Percentiles rank a stretch among this genome's conserved stretches.
phyloP scores from a whole-genome alignment of 169 alveolate genomes.

The Toxoplasma gondii region DNA sequence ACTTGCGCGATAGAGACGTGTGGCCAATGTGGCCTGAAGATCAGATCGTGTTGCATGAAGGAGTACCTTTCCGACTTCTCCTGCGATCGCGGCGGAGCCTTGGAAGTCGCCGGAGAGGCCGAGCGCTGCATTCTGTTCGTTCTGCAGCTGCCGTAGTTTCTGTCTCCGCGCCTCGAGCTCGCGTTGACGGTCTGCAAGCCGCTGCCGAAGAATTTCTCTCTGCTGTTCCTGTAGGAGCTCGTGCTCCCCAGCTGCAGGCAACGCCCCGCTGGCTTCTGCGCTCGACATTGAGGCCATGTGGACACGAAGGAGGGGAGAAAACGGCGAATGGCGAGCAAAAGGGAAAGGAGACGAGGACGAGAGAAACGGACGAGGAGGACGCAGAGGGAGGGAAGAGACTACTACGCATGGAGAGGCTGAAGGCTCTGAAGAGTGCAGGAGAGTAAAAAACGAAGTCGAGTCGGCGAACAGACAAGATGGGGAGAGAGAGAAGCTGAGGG shows the following conservation, averaged over 20 bases:
- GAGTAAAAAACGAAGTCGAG: background rate
- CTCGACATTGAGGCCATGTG: too few species aligned
- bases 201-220: conserved; percentile 10
- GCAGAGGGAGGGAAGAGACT: background rate
- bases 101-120: background rate
- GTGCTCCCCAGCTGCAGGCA: background rate
- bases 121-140: conserved; percentile 3
- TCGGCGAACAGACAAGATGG: too few species aligned
- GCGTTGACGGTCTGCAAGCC: conserved; percentile 9
- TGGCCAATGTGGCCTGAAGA: too few species aligned
- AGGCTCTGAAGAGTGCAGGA: background rate
- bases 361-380: background rate
- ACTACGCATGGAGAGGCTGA: background rate
- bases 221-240: background rate
- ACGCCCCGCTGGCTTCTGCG: background rate
- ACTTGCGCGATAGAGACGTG: too few species aligned
- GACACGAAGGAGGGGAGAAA: background rate
- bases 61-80: background rate
- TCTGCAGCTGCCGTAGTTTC: background rate
- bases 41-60: background rate
- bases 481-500: too few species aligned
- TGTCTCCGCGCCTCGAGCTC: conserved; percentile 3
- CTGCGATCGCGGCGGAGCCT: background rate
- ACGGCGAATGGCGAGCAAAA: too few species aligned
- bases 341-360: background rate